phyloP scores from a whole-genome alignment of 805 yeast genomes.

The Metschnikowia rubicola region DNA sequence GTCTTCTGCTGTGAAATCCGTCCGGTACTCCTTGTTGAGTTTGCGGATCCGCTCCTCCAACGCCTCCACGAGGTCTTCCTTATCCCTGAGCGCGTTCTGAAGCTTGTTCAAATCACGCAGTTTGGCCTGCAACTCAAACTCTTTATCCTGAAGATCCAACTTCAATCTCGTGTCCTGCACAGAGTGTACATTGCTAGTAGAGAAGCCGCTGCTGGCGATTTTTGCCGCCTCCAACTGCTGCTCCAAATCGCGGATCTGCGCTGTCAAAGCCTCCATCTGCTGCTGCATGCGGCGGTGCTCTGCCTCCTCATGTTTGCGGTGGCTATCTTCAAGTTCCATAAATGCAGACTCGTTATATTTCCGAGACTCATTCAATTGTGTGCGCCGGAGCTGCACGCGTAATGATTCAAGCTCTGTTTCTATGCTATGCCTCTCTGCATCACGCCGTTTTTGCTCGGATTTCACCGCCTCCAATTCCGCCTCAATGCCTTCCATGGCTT shows the following conservation, averaged over 20 bases:
- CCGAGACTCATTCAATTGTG: conserved; percentile 15
- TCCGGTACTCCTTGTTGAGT: conserved; percentile 19
- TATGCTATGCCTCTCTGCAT: conserved; percentile 20
- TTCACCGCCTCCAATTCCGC: conserved; percentile 23
- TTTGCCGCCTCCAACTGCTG: conserved; percentile 34
- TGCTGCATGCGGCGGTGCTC: conserved; percentile 22
- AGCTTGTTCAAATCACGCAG: conserved; percentile 18
- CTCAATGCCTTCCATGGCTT: conserved; percentile 22
- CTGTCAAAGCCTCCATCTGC: conserved; percentile 35
- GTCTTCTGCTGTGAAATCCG: conserved; percentile 7
- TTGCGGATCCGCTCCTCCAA: conserved; percentile 33
- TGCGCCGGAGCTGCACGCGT: conserved; percentile 12
- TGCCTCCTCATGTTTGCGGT: conserved; percentile 19
- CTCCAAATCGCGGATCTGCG: conserved; percentile 33
- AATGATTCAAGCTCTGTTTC: conserved; percentile 29
- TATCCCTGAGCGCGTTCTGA: conserved; percentile 23
- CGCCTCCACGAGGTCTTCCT: conserved; percentile 35
- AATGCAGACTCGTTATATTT: conserved; percentile 19
- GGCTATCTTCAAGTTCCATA: conserved; percentile 22
- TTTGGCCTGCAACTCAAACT: conserved; percentile 20
- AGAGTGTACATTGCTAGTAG: background rate
- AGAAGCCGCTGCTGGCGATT: conserved; percentile 6
- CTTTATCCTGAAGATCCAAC: conserved; percentile 18
- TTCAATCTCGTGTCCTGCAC: conserved; percentile 9
- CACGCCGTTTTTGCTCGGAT: conserved; percentile 12